Conservation (phyloP, 495 filamentous ascomycete species). For the Entonaema liquescens region DNA sequence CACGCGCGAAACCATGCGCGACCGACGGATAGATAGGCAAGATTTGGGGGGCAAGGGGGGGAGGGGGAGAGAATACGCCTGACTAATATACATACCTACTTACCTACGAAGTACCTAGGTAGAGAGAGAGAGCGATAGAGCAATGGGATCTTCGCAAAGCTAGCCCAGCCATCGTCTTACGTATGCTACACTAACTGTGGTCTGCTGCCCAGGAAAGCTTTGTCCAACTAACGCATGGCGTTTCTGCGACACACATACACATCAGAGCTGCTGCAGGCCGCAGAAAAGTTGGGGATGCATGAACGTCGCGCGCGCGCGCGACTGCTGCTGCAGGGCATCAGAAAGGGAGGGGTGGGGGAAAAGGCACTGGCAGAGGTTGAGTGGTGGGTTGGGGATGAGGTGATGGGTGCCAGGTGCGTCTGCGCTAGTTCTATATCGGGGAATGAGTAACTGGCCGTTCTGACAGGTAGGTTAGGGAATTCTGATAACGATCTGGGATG, state of each 20-base stretch:
- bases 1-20: constrained; percentile 29
- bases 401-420: constrained; percentile 31
- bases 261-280: constrained; percentile 27
- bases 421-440: constrained; percentile 33
- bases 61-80: constrained; percentile 17
- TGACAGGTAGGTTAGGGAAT: constrained; percentile 22
- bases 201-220: constrained; percentile 28
- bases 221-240: constrained; percentile 29
- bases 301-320: constrained; percentile 34
- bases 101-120: too few relatives aligned
- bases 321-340: constrained; percentile 33
- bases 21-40: constrained; percentile 16
- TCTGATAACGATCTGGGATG: constrained; percentile 39
- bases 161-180: constrained; percentile 16
- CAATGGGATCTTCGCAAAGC: not conserved
- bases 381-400: constrained; percentile 25
- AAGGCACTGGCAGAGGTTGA: constrained; percentile 8
- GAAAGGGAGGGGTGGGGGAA: constrained; percentile 30
- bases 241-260: constrained; percentile 10
- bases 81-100: constrained; percentile 22
- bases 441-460: constrained; percentile 34
- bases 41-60: not conserved
- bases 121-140: too few relatives aligned
- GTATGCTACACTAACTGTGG: constrained; percentile 26
- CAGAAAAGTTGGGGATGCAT: constrained; percentile 38